Percentiles rank a stretch among this genome's conserved stretches.
Conservation (phyloP, 345 rosid genomes). For the Draba incana region DNA sequence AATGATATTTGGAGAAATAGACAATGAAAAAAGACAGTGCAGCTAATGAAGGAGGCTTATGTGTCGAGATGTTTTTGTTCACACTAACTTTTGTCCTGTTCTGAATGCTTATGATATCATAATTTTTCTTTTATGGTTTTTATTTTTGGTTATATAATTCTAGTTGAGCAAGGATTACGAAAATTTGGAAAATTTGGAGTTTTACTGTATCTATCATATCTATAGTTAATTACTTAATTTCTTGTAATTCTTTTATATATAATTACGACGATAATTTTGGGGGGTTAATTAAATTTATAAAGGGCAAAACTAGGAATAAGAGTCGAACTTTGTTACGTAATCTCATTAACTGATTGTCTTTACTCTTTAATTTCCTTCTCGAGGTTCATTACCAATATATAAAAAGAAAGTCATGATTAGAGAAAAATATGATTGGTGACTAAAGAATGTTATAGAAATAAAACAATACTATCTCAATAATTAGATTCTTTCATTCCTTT, state of each 20-base stretch:
- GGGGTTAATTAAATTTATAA: neutral
- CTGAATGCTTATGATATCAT: constrained; percentile 25
- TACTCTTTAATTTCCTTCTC: constrained; percentile 15
- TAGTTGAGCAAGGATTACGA: neutral
- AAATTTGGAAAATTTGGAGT: neutral
- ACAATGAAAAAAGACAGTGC: constrained; percentile 8
- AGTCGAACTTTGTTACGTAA: constrained; percentile 23
- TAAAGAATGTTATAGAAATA: constrained; percentile 25
- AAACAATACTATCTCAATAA: constrained; percentile 33
- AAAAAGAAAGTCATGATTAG: neutral
- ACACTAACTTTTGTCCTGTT: constrained; percentile 28
- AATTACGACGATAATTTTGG: neutral
- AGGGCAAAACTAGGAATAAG: neutral
- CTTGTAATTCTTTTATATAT: neutral
- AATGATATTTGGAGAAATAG: no score
- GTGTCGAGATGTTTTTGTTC: constrained; percentile 29
- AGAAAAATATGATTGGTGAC: neutral
- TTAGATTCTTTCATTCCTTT: constrained; percentile 19
- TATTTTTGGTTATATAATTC: neutral
- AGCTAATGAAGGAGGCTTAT: constrained; percentile 19
- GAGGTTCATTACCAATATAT: constrained; percentile 14
- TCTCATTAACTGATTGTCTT: constrained; percentile 28
- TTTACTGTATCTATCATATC: neutral
- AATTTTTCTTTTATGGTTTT: neutral
- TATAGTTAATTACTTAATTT: neutral